These are phyloP conservation scores for Stephania yunnanensis DNA, from an alignment of 164 flowering plant genomes.

Conservation along the genomic window DNA sequence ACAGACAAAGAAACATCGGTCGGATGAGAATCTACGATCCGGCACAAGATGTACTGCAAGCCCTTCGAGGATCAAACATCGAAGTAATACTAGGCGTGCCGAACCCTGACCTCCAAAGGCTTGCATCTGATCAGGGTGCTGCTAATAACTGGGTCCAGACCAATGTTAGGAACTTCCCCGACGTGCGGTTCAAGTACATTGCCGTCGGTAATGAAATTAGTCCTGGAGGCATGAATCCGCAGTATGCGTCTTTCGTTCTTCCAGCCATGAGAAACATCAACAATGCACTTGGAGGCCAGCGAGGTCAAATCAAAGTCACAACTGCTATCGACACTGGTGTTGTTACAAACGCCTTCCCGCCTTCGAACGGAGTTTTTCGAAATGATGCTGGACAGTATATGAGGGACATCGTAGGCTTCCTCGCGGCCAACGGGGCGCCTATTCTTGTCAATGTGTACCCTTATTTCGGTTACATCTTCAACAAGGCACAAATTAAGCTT, in stretches of 20 bases:
- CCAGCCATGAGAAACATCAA: slow-evolving; percentile 34
- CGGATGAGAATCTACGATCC: slow-evolving; percentile 17
- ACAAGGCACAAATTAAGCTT: neutral
- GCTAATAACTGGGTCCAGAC: slow-evolving; percentile 34
- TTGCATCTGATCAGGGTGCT: slow-evolving; percentile 22
- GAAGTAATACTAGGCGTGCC: slow-evolving; percentile 36
- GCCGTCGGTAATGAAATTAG: slow-evolving; percentile 47
- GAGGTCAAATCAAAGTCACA: slow-evolving; percentile 26
- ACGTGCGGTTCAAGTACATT: slow-evolving; percentile 31
- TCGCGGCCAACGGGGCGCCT: neutral
- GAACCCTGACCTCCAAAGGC: slow-evolving; percentile 28
- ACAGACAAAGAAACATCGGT: slow-evolving; percentile 1
- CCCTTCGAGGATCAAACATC: slow-evolving; percentile 39
- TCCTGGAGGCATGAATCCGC: slow-evolving; percentile 14
- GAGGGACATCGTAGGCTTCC: slow-evolving; percentile 12
- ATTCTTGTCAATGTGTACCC: slow-evolving; percentile 33
- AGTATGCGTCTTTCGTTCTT: slow-evolving; percentile 24
- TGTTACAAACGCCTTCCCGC: slow-evolving; percentile 25
- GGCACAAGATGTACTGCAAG: slow-evolving; percentile 25
- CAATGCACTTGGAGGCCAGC: slow-evolving; percentile 22
- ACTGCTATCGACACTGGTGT: slow-evolving; percentile 19
- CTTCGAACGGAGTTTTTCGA: slow-evolving; percentile 24
- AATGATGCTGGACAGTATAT: neutral
- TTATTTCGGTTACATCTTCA: neutral
- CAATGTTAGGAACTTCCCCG: slow-evolving; percentile 25